Conservation (phyloP, 2,329 filamentous ascomycete genomes). For the Furcasterigmium furcatum region DNA sequence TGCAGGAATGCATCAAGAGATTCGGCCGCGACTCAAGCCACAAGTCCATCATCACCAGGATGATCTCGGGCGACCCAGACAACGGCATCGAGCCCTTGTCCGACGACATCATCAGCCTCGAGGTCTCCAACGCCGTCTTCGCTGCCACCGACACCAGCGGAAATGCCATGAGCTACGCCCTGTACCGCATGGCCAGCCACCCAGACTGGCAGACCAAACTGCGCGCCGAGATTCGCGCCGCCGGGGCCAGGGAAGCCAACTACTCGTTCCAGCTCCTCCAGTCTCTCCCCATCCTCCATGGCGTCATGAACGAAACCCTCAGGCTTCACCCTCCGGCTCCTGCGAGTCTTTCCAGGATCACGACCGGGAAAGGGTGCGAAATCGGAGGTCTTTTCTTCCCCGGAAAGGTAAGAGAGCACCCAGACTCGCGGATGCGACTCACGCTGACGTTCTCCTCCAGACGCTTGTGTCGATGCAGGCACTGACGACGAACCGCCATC, state of each 20-base stretch:
- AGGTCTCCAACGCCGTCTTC: conserved; percentile 13
- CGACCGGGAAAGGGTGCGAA: neutral
- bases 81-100: conserved; percentile 8
- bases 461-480: conserved; percentile 11
- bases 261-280: conserved; percentile 5
- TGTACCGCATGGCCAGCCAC: conserved; percentile 8
- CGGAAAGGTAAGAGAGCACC: neutral
- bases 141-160: conserved; percentile 13
- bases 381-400: conserved; percentile 1
- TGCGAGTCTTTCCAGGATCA: conserved; percentile 6
- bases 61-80: conserved; percentile 7
- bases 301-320: conserved; percentile 9
- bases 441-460: neutral
- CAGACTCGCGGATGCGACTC: neutral
- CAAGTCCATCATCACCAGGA: conserved; percentile 10
- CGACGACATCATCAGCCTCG: conserved; percentile 9
- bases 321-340: conserved; percentile 9
- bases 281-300: conserved; percentile 8
- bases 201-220: conserved; percentile 12
- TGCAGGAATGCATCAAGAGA: conserved; percentile 9
- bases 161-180: conserved; percentile 11
- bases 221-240: conserved; percentile 6
- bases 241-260: neutral
- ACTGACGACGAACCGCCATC: conserved; percentile 9
- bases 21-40: conserved; percentile 7